phyloP scores from a whole-genome alignment of 768 basidiomycete genomes.

The Trametes cubensis region DNA sequence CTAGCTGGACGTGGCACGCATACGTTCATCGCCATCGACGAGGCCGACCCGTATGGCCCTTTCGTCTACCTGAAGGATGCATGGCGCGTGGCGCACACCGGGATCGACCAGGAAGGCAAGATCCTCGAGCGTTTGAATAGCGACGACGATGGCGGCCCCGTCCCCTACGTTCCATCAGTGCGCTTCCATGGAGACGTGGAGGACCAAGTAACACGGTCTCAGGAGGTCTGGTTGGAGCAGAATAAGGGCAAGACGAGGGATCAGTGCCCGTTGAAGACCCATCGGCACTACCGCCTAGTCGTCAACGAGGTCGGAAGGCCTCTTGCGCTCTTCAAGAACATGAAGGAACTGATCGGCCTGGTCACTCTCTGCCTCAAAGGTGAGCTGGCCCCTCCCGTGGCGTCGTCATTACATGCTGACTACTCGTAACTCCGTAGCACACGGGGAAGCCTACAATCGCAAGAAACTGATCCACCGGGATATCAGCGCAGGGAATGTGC shows the following conservation, averaged over 20 bases:
- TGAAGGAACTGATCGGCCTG: not conserved
- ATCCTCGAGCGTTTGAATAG: not conserved
- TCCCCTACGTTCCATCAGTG: not conserved
- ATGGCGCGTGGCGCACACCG: not conserved
- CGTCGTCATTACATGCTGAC: not conserved
- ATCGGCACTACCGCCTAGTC: conserved; percentile 6
- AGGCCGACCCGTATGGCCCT: not conserved
- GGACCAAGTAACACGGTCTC: too few species aligned
- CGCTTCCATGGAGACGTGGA: conserved; percentile 6
- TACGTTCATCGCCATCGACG: conserved; percentile 3
- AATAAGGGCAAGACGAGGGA: too few species aligned
- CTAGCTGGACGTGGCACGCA: conserved; percentile 1
- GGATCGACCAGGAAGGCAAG: not conserved
- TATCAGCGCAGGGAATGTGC: conserved; percentile 16
- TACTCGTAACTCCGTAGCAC: not conserved
- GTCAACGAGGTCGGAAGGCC: conserved; percentile 3
- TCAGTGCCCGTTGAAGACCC: not conserved
- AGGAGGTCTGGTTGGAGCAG: too few species aligned
- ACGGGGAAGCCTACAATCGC: not conserved
- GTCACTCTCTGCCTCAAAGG: not conserved
- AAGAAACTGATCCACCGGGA: conserved; percentile 6
- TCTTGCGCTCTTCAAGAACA: not conserved
- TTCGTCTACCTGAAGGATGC: conserved; percentile 12
- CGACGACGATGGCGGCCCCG: not conserved
- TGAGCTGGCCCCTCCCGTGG: not conserved